These are phyloP conservation scores for Dalbergia cultrata DNA, from an alignment of 306 rosid species.

Conservation along the genomic window DNA sequence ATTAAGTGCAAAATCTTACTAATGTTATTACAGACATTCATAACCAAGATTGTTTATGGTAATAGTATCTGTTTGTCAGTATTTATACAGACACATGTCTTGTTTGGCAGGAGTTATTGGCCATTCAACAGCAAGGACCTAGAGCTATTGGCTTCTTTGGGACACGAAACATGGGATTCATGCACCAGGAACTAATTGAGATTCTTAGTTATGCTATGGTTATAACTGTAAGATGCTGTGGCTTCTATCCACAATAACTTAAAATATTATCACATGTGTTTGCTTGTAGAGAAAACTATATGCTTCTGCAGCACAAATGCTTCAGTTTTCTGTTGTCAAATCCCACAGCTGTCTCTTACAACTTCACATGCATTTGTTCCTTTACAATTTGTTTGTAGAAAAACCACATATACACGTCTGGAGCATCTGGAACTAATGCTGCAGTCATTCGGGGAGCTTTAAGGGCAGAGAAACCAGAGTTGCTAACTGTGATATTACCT, in stretches of 20 bases:
- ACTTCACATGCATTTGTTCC: conserved; percentile 39
- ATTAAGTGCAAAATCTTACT: too few species aligned
- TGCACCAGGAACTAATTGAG: conserved; percentile 98
- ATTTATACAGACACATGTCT: not conserved
- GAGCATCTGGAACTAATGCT: conserved; percentile 99
- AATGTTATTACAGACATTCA: too few species aligned
- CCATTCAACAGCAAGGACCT: conserved; percentile 99
- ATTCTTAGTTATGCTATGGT: conserved; percentile 99
- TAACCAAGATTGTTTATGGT: too few species aligned
- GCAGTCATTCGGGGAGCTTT: conserved; percentile 99
- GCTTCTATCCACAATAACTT: conserved; percentile 25
- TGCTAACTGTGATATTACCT: conserved; percentile 96
- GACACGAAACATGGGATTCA: conserved; percentile 98
- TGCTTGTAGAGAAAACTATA: conserved; percentile 39
- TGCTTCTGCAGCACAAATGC: conserved; percentile 31
- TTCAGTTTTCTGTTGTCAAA: conserved; percentile 3
- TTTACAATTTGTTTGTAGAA: conserved; percentile 64
- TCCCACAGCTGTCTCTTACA: conserved; percentile 10
- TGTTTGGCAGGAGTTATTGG: conserved; percentile 83
- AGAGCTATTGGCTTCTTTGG: conserved; percentile 98
- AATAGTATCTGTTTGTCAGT: not conserved
- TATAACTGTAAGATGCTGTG: conserved; percentile 82
- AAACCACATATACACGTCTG: conserved; percentile 96
- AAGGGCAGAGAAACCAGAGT: conserved; percentile 98
- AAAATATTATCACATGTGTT: conserved; percentile 30